These are phyloP conservation scores for Neurospora sp. DNA, from an alignment of 495 filamentous ascomycete species.

Conservation along the genomic window DNA sequence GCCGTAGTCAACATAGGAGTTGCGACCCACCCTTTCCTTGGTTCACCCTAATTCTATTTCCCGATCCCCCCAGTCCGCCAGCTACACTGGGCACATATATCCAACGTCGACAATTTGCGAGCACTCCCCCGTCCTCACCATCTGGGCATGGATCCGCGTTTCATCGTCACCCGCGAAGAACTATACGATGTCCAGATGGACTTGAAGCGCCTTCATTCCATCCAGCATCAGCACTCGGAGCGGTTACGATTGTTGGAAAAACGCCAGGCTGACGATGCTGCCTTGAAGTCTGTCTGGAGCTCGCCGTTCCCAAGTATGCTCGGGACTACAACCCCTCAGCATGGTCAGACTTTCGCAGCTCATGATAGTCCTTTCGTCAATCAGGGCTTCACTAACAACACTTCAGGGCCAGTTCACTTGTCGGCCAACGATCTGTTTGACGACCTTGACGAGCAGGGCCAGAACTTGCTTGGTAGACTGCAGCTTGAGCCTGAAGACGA, in stretches of 20 bases:
- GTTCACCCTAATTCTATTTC: background rate
- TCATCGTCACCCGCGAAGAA: constrained; percentile 52
- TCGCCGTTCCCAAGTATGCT: constrained; percentile 74
- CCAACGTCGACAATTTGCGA: background rate
- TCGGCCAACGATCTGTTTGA: constrained; percentile 56
- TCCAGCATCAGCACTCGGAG: constrained; percentile 74
- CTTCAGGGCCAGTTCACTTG: constrained; percentile 61
- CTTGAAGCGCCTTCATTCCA: constrained; percentile 68
- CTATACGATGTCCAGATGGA: constrained; percentile 82
- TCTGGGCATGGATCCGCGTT: constrained; percentile 47
- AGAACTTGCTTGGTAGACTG: constrained; percentile 59
- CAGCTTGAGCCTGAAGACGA: constrained; percentile 76
- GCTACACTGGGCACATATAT: background rate
- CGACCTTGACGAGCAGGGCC: constrained; percentile 71
- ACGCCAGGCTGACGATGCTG: constrained; percentile 68
- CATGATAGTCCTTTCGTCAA: background rate
- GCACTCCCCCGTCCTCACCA: background rate
- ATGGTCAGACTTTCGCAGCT: constrained; percentile 47
- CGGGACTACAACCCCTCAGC: constrained; percentile 61
- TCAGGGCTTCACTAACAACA: constrained; percentile 16
- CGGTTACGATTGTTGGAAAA: constrained; percentile 70
- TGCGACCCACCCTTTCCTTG: background rate
- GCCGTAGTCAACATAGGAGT: background rate
- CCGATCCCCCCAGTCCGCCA: background rate
- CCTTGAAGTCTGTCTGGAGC: constrained; percentile 79